phyloP scores from a whole-genome alignment of 257 asterid species.

The Asclepias syriaca region DNA sequence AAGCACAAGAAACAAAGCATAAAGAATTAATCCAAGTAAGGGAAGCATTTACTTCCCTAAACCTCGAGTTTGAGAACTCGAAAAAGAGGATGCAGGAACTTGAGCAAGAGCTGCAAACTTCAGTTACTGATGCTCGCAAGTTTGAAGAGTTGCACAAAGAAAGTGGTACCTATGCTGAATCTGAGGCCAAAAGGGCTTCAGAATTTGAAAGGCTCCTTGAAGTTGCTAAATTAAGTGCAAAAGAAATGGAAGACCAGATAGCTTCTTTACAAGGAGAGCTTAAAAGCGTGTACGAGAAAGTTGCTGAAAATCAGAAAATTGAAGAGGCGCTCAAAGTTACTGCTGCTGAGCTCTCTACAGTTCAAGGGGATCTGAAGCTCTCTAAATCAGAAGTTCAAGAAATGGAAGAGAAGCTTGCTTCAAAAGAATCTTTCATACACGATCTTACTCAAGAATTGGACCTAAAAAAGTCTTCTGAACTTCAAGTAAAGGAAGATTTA shows the following conservation, averaged over 20 bases:
- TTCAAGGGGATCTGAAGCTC: constrained; percentile 54
- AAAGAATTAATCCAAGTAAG: constrained; percentile 50
- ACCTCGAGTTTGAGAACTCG: constrained; percentile 63
- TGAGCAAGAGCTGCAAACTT: constrained; percentile 42
- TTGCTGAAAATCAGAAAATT: constrained; percentile 53
- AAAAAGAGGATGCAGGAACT: constrained; percentile 61
- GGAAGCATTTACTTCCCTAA: constrained; percentile 53
- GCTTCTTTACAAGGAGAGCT: constrained; percentile 53
- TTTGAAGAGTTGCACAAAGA: constrained; percentile 71
- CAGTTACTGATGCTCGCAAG: constrained; percentile 51
- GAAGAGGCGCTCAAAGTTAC: constrained; percentile 58
- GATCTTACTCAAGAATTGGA: constrained; percentile 58
- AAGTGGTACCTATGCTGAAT: constrained; percentile 67
- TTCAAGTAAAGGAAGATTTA: constrained; percentile 48
- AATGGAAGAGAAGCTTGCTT: constrained; percentile 56
- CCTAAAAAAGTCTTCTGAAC: constrained; percentile 44
- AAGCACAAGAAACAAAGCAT: constrained; percentile 48
- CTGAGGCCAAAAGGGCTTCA: constrained; percentile 53
- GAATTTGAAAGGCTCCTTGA: constrained; percentile 73
- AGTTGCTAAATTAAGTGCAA: constrained; percentile 47
- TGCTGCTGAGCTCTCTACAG: constrained; percentile 50
- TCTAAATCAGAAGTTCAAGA: constrained; percentile 59
- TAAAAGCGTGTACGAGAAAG: constrained; percentile 41
- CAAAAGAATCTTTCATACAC: constrained; percentile 46
- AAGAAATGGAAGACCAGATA: constrained; percentile 57